Base-by-base conservation (phyloP, 768 basidiomycete species). In the Lepiota venenata region DNA sequence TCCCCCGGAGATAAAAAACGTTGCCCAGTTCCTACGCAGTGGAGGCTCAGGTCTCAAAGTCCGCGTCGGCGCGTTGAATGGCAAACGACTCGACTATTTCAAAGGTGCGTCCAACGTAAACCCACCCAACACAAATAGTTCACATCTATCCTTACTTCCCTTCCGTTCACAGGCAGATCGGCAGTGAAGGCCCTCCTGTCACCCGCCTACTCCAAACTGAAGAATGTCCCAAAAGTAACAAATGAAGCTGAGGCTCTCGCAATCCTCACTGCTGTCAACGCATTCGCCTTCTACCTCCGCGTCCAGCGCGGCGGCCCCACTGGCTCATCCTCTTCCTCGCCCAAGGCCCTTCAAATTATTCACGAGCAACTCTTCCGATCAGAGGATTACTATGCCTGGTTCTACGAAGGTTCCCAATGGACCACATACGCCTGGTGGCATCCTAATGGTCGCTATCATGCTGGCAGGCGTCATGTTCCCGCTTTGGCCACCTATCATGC, bases 391-490 rank as follows among this genome's bases (percentile, higher is more conserved):
- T 98, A 91, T 69, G 94, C 89, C 25, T 99, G 96, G 96, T 93
- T 98, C 71, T 92, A 94, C 69, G 92, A 94, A 56, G 91, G 93
- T 40, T 91, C 91, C 12, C 94, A 96, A 64, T 87, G 93, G 83
- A 91, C 88, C 61, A 95, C 91, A 6, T 92, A 96, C 65, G 83
- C 93, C 9, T n/a, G 92, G 93, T 39, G 96, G 91, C 15, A 75
- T 89, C 11, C 84, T 84, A 25, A 94, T 99, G 91, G 94, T 98
- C 55, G 82, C 79, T 39, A 76, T 98, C 66, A 93, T 98, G 78
- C 86, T 99, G 40, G 94, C 89, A 4, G 95, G 91, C 1, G 95
- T 98, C 65, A 97, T 99, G 94, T 99, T 97, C 83, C 97, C 97
- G 3, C 80, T 99, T 14, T 99, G 97, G 97, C 97, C 97, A 1